Conservation (phyloP, 2,329 filamentous ascomycete genomes). For the Curvularia eragrostidis region DNA sequence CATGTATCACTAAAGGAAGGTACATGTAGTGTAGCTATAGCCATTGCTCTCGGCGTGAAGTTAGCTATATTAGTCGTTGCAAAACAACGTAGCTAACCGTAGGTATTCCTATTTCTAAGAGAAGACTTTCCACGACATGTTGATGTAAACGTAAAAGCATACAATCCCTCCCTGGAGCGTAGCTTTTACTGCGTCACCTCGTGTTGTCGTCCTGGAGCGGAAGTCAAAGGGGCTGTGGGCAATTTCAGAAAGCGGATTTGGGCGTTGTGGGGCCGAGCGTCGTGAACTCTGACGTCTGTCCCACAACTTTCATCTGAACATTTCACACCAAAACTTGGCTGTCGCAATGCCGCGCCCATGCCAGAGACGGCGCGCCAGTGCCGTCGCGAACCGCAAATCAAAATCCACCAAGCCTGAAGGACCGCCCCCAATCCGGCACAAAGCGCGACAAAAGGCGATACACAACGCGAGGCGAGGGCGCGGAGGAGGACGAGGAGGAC, state of each 20-base stretch:
- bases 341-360: slow-evolving; percentile 35
- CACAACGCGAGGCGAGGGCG: slow-evolving; percentile 23
- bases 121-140: neutral
- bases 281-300: slow-evolving; percentile 13
- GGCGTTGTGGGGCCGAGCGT: slow-evolving; percentile 16
- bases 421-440: slow-evolving; percentile 26
- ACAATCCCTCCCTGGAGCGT: neutral
- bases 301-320: slow-evolving; percentile 13
- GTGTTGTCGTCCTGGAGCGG: neutral
- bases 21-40: no score
- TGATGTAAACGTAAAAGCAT: neutral
- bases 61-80: neutral
- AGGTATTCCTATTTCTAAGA: neutral
- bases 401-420: slow-evolving; percentile 19
- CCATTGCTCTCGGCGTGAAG: neutral
- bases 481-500: slow-evolving; percentile 3
- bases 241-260: slow-evolving; percentile 9
- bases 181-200: neutral
- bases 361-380: slow-evolving; percentile 35
- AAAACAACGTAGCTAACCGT: neutral
- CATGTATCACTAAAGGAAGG: no score
- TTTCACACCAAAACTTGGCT: slow-evolving; percentile 1
- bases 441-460: slow-evolving; percentile 29
- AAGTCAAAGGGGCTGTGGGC: slow-evolving; percentile 3
- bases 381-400: slow-evolving; percentile 29